Base-by-base conservation (phyloP, 169 alveolate species). In the Eimeria sp. region DNA sequence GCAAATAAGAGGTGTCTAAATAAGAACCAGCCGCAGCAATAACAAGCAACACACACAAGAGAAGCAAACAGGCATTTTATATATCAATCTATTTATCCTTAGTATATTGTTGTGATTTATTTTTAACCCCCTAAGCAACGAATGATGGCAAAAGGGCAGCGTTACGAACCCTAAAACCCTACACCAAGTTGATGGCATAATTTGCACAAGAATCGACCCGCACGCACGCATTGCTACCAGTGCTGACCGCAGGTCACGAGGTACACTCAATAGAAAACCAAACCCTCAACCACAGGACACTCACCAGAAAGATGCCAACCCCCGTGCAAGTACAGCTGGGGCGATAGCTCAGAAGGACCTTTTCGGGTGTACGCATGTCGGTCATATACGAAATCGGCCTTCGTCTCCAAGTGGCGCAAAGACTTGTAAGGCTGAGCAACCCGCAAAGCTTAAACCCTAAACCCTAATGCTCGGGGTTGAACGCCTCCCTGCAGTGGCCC, bases 231-330 rank as follows among this genome's bases (percentile, higher is more conserved):
- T 34, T 34, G 40, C 40, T 34, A 34, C 40, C 3, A 0, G 3
- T 34, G 40, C 40, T 34, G 40, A 34, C 40, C 0, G 40, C 40
- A 34, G 3, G 40, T 2, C 40, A 2, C 40, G 40, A 34, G 40
- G 40, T 34, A 34, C 2, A 34, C 40, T 34, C 40, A 34, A 0
- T 34, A 34, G 40, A 65, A 65, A 45, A 9, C 75, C n/a, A 65
- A n/a, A 65, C 75, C 75, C 75, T 65, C 22, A 65, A 65, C 75
- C 43, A 34, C 4, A 20, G n/a, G 0, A 14, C 34, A 20, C 43
- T 65, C 9, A 54, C 92, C 92, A 18, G 92, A 84, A 27, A 89
- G 83, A n/a, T 89, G 95, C 95, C 95, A 89, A 18, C 95, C 95
- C 40, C 95, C 95, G 25, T 89, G 73, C 43, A 89, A 61, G 75